phyloP scores from a whole-genome alignment of 352 stramenopile species.

The Globisporangium polare region DNA sequence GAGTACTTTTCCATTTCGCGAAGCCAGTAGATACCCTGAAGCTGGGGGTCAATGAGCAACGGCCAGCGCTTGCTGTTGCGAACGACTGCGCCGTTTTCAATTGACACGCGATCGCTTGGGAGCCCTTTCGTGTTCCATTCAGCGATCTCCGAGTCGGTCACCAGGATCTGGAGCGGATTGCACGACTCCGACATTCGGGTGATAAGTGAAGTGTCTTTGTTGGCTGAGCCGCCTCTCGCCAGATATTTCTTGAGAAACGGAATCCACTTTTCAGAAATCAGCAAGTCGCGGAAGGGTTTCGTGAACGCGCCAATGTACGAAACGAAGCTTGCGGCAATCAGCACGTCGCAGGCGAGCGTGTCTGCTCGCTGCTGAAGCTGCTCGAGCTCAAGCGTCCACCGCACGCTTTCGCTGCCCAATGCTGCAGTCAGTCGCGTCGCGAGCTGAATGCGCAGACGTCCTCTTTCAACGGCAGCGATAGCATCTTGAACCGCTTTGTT shows the following conservation, averaged over 20 bases:
- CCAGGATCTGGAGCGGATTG: slow-evolving; percentile 71
- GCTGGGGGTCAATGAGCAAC: slow-evolving; percentile 88
- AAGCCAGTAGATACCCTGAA: slow-evolving; percentile 89
- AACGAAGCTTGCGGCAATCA: slow-evolving; percentile 91
- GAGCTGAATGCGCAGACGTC: slow-evolving; percentile 88
- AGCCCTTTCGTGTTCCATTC: slow-evolving; percentile 85
- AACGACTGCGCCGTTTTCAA: slow-evolving; percentile 90
- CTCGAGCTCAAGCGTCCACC: slow-evolving; percentile 86
- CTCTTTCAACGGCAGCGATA: slow-evolving; percentile 80
- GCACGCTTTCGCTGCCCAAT: slow-evolving; percentile 91
- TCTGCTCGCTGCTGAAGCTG: slow-evolving; percentile 68
- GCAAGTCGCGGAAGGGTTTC: slow-evolving; percentile 86
- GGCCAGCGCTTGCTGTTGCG: slow-evolving; percentile 77
- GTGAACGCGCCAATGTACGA: slow-evolving; percentile 94
- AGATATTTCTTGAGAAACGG: slow-evolving; percentile 78
- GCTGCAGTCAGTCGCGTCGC: slow-evolving; percentile 89
- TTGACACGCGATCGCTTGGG: slow-evolving; percentile 85
- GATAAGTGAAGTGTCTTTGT: slow-evolving; percentile 19
- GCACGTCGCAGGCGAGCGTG: slow-evolving; percentile 86
- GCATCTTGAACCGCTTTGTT: slow-evolving; percentile 90
- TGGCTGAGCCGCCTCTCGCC: slow-evolving; percentile 3
- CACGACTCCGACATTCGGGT: slow-evolving; percentile 30
- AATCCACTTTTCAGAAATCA: slow-evolving; percentile 85
- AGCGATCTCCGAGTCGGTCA: slow-evolving; percentile 72
- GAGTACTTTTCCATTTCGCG: slow-evolving; percentile 78